Percentiles rank a stretch among this genome's conserved stretches.
phyloP scores from a whole-genome alignment of 1,139 yeast species.

The Lodderomyces orthopsilosis region DNA sequence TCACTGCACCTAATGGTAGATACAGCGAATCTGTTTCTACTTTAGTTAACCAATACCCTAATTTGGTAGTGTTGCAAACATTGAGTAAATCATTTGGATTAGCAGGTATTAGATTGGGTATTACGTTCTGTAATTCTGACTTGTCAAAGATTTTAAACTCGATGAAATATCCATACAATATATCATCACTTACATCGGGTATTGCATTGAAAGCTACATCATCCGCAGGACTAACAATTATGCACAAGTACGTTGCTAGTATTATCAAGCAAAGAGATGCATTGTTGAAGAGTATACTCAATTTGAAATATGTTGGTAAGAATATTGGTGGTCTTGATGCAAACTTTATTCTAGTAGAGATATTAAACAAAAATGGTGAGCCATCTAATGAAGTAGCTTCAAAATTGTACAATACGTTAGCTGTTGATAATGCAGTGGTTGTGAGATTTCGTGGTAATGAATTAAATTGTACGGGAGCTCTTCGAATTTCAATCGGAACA shows the following conservation, averaged over 20 bases:
- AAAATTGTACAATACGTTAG: constrained; percentile 63
- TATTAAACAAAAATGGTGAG: constrained; percentile 56
- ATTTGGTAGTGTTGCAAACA: constrained; percentile 86
- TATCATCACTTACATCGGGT: constrained; percentile 75
- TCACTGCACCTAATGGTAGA: constrained; percentile 25
- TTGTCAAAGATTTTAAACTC: constrained; percentile 72
- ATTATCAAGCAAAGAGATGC: constrained; percentile 55
- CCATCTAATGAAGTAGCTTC: constrained; percentile 74
- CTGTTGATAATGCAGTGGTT: constrained; percentile 72
- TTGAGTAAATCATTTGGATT: constrained; percentile 92
- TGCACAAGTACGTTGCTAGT: constrained; percentile 52
- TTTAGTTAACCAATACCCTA: constrained; percentile 75
- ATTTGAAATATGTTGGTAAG: constrained; percentile 61
- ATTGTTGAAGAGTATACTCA: constrained; percentile 51
- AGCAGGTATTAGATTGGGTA: constrained; percentile 90
- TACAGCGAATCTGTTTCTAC: constrained; percentile 66
- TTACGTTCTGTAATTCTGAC: constrained; percentile 62
- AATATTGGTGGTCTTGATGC: constrained; percentile 87
- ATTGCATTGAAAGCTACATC: constrained; percentile 78
- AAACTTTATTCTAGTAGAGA: constrained; percentile 74
- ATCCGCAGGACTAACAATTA: constrained; percentile 50
- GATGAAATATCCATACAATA: constrained; percentile 94
- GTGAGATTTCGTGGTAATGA: constrained; percentile 90
- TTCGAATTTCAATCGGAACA: constrained; percentile 87
- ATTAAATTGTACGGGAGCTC: constrained; percentile 81